A percentile compares a stretch with the other conserved stretches of the same genome.
phyloP scores from a whole-genome alignment of 139 green algal species.

The Haematococcus lacustris region DNA sequence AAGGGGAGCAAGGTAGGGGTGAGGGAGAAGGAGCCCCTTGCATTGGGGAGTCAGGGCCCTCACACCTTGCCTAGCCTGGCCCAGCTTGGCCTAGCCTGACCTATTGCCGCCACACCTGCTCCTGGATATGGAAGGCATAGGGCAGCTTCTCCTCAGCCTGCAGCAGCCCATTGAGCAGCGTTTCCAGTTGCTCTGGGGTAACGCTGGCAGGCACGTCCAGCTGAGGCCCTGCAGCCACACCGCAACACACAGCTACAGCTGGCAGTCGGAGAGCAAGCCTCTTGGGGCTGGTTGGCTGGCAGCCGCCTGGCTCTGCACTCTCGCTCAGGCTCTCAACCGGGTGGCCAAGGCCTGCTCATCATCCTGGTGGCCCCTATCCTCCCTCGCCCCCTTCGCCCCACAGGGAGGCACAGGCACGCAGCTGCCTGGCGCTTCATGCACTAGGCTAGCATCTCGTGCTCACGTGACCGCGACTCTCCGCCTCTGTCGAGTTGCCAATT shows the following conservation, averaged over 20 bases:
- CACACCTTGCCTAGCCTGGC: too few species aligned
- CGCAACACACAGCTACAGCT: background rate
- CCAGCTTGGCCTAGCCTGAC: too few species aligned
- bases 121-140: constrained; percentile 90
- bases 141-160: constrained; percentile 78
- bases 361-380: background rate
- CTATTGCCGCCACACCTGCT: constrained; percentile 35
- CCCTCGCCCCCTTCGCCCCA: too few species aligned
- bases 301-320: background rate
- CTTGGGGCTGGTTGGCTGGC: too few species aligned
- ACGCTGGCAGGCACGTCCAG: constrained; percentile 81
- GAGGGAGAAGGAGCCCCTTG: too few species aligned
- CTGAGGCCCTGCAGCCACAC: constrained; percentile 60
- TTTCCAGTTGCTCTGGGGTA: constrained; percentile 77
- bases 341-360: background rate
- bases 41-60: too few species aligned
- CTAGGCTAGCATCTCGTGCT: background rate
- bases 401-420: background rate
- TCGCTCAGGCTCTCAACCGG: too few species aligned
- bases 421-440: background rate
- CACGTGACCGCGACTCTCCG: background rate
- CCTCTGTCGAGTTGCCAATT: background rate
- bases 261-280: background rate
- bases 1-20: too few species aligned
- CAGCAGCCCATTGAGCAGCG: constrained; percentile 83